Evolutionary conservation across 805 yeast species (phyloP).

Genomic region (Blastobotrys robertii): DNA sequence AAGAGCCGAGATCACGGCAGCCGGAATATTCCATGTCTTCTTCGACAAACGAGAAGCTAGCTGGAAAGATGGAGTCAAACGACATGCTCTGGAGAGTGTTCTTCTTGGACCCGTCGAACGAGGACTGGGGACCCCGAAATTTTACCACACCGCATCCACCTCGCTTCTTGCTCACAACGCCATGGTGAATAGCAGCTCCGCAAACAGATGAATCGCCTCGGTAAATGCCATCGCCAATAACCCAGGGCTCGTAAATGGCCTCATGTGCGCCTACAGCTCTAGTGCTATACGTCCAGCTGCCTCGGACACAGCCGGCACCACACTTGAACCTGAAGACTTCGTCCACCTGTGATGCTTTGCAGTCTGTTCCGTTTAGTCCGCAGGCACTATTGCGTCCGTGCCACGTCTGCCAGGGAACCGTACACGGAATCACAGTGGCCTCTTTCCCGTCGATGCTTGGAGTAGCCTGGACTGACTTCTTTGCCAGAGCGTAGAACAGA

Average conservation of each 20-base stretch:
- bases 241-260: constrained; percentile 60
- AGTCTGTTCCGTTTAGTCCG: constrained; percentile 59
- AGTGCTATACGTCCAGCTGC: constrained; percentile 65
- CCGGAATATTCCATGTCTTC: constrained; percentile 33
- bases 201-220: constrained; percentile 86
- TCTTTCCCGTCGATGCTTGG: constrained; percentile 15
- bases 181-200: constrained; percentile 84
- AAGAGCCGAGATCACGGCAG: constrained; percentile 60
- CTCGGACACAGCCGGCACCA: constrained; percentile 79
- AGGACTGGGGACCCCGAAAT: constrained; percentile 42
- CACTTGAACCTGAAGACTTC: constrained; percentile 55
- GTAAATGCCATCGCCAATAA: constrained; percentile 62
- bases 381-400: constrained; percentile 65
- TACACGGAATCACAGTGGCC: constrained; percentile 17
- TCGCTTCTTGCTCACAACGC: constrained; percentile 54
- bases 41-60: constrained; percentile 52
- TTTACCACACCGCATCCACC: constrained; percentile 74
- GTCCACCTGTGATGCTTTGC: constrained; percentile 36
- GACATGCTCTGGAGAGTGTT: constrained; percentile 44
- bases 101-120: constrained; percentile 36
- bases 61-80: constrained; percentile 67
- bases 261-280: constrained; percentile 62
- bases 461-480: constrained; percentile 16
- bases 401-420: constrained; percentile 39
- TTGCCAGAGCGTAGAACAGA: constrained; percentile 12